Evolutionary conservation across 345 rosid genomes (phyloP).

Genomic region (Toxicodendron radicans): DNA sequence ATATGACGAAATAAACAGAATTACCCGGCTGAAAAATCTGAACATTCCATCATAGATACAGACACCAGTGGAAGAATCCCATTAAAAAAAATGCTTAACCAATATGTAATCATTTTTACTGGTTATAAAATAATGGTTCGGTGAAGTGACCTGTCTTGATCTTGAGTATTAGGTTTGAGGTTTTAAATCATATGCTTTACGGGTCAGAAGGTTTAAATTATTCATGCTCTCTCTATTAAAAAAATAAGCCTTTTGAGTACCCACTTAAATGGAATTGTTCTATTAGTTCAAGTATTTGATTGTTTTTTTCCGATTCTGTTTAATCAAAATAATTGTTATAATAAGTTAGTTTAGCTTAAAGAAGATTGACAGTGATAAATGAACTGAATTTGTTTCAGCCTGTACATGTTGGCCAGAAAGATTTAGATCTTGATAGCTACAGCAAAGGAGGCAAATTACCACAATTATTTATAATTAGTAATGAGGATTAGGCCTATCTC

Average conservation of each 20-base stretch:
- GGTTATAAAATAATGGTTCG: conserved; percentile 18
- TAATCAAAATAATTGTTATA: not conserved
- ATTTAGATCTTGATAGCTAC: not conserved
- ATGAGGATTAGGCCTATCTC: not conserved
- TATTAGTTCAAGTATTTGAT: not conserved
- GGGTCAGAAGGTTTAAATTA: not conserved
- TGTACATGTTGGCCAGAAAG: not conserved
- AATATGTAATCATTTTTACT: not conserved
- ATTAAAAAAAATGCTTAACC: conserved; percentile 6
- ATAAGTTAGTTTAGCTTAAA: not conserved
- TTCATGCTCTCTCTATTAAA: not conserved
- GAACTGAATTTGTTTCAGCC: not conserved
- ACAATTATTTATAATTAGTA: not conserved
- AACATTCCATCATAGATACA: conserved; percentile 10
- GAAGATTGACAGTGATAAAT: conserved; percentile 7
- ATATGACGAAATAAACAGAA: conserved; percentile 8
- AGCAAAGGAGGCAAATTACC: not conserved
- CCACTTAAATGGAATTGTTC: not conserved
- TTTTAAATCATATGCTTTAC: conserved; percentile 8
- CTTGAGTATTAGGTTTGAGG: conserved; percentile 5
- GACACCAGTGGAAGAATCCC: conserved; percentile 22
- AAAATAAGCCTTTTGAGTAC: not conserved
- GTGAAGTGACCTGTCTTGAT: conserved; percentile 22
- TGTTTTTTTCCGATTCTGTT: not conserved
- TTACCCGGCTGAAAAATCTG: not conserved